Percentiles rank a stretch among this genome's conserved stretches.
Conservation (phyloP, 2,329 filamentous ascomycete species). For the Apiospora hydei region DNA sequence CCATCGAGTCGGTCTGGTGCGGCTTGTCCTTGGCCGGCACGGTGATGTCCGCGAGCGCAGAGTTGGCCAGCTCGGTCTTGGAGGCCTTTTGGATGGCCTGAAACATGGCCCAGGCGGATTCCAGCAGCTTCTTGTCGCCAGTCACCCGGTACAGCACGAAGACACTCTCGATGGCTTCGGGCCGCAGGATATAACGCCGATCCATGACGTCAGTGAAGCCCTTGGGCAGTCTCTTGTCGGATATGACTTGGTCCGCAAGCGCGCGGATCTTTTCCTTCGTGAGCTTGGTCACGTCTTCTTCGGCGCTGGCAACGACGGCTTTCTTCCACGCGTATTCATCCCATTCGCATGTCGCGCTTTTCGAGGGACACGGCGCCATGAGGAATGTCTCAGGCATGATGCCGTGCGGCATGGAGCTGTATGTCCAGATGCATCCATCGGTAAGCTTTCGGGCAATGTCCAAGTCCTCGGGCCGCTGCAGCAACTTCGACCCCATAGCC, state of each 20-base stretch:
- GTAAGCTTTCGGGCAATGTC: slow-evolving; percentile 53
- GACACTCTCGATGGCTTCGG: slow-evolving; percentile 82
- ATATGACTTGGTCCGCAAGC: slow-evolving; percentile 32
- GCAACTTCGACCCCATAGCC: slow-evolving; percentile 55
- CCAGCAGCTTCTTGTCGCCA: slow-evolving; percentile 68
- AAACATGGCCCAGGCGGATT: slow-evolving; percentile 80
- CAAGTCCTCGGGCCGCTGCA: slow-evolving; percentile 50
- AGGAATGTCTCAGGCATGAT: slow-evolving; percentile 61
- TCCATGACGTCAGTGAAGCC: slow-evolving; percentile 65
- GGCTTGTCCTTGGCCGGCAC: slow-evolving; percentile 52
- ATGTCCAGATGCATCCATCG: slow-evolving; percentile 60
- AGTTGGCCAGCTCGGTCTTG: slow-evolving; percentile 67
- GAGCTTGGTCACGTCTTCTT: slow-evolving; percentile 23
- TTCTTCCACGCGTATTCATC: slow-evolving; percentile 39
- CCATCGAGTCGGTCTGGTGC: slow-evolving; percentile 37
- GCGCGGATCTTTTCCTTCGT: slow-evolving; percentile 3
- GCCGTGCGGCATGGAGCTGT: slow-evolving; percentile 53
- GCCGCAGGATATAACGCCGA: slow-evolving; percentile 70
- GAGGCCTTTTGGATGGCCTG: slow-evolving; percentile 66
- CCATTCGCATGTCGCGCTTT: slow-evolving; percentile 35
- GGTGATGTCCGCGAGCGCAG: slow-evolving; percentile 65
- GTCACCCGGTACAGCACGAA: slow-evolving; percentile 81
- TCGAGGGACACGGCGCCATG: slow-evolving; percentile 41
- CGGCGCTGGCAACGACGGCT: slow-evolving; percentile 32
- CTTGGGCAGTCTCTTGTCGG: slow-evolving; percentile 48